phyloP scores from a whole-genome alignment of 23 red algal species.

The Gracilaria domingensis region DNA sequence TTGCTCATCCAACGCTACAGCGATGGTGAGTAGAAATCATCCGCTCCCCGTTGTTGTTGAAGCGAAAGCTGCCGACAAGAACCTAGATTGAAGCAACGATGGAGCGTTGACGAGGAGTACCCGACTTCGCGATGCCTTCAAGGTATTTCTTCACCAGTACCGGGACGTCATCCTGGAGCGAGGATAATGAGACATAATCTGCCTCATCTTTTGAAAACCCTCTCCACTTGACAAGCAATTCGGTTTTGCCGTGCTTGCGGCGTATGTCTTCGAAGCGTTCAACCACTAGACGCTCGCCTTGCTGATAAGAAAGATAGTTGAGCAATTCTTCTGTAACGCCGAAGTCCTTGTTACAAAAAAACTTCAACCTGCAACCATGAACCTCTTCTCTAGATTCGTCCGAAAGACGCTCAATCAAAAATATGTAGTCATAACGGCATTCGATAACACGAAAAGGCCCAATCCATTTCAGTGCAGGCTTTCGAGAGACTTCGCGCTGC shows the following conservation, averaged over 20 bases:
- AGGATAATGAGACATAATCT: not conserved
- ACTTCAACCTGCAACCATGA: constrained; percentile 11
- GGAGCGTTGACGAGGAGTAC: not conserved
- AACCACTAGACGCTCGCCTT: constrained; percentile 12
- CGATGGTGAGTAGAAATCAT: too few relatives aligned
- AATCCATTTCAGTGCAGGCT: constrained; percentile 28
- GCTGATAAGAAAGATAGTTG: not conserved
- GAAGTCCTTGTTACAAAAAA: too few relatives aligned
- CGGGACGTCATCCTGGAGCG: too few relatives aligned
- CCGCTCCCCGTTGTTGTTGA: too few relatives aligned
- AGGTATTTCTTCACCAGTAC: too few relatives aligned
- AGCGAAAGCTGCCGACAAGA: too few relatives aligned
- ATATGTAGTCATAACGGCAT: constrained; percentile 4
- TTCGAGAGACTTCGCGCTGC: not conserved
- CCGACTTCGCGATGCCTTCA: not conserved
- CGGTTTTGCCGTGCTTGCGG: not conserved
- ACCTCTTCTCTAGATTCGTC: not conserved
- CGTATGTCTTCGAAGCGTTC: constrained; percentile 1
- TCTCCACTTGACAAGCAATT: constrained; percentile 34
- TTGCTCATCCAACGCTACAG: too few relatives aligned
- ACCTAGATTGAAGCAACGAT: too few relatives aligned
- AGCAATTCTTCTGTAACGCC: constrained; percentile 1
- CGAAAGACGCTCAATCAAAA: not conserved
- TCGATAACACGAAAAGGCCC: too few relatives aligned
- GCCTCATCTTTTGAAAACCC: constrained; percentile 8